These are phyloP conservation scores for Wickerhamomyces canadensis DNA, from an alignment of 805 yeast species.

Conservation along the genomic window DNA sequence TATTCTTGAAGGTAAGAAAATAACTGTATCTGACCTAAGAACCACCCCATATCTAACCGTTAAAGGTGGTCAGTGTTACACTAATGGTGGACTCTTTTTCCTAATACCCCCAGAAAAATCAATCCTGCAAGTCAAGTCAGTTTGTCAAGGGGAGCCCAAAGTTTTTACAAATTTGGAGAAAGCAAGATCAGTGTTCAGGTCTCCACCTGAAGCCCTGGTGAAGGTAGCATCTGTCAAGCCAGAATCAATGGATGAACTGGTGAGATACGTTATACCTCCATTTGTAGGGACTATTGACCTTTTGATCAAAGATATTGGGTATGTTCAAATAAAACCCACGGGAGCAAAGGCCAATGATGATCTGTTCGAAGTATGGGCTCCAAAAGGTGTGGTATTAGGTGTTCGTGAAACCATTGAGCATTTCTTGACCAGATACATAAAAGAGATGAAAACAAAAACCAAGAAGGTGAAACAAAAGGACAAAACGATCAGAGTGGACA, in stretches of 20 bases:
- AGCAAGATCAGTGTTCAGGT: constrained; percentile 26
- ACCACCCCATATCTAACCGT: constrained; percentile 29
- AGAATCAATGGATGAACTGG: constrained; percentile 27
- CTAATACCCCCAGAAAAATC: constrained; percentile 47
- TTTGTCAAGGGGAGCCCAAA: constrained; percentile 31
- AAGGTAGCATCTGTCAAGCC: constrained; percentile 24
- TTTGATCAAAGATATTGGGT: constrained; percentile 62
- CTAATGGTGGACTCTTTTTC: constrained; percentile 59
- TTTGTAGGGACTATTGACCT: constrained; percentile 63
- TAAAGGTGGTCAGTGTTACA: constrained; percentile 39
- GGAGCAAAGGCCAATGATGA: constrained; percentile 35
- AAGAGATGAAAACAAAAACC: constrained; percentile 26
- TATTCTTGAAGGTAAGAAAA: constrained; percentile 28
- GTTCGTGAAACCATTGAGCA: constrained; percentile 47
- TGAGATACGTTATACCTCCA: constrained; percentile 59
- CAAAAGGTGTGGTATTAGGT: constrained; percentile 47
- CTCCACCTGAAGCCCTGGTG: constrained; percentile 24
- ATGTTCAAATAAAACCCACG: constrained; percentile 53
- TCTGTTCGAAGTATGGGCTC: constrained; percentile 46
- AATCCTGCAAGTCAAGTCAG: constrained; percentile 42
- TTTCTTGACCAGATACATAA: constrained; percentile 27
- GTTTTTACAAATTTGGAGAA: constrained; percentile 27
- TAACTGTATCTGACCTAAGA: constrained; percentile 25
- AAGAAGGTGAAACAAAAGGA: constrained; percentile 14
- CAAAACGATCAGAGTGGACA: constrained; percentile 4